Evolutionary conservation across 768 basidiomycete genomes (phyloP), one percentile per base, ranked within the genome.

Genomic region (Rhodotorula kratochvilovae): DNA sequence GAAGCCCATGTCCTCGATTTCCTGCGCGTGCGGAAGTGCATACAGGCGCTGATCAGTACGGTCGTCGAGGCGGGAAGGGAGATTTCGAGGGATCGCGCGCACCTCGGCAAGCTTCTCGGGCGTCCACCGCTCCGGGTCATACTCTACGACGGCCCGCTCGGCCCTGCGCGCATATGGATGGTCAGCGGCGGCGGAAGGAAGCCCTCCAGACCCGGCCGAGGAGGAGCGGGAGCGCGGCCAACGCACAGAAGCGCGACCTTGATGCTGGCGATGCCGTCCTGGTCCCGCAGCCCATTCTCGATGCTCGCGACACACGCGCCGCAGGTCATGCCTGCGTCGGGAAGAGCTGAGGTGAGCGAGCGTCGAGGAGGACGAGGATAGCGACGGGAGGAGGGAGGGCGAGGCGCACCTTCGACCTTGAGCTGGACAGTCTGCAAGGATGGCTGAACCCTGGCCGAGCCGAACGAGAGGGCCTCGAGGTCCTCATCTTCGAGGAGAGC

Each of bases 1-100:
- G 78, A 96, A 96, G 16, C 92, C 92, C 66, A 93, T 88, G 81
- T 94, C 92, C 6, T 88, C 89, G 69, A 95, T 91, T 85, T 93
- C 92, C 90, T 93, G 80, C 46, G 53, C 42, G 13, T 54, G 51
- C 29, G 36, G 6, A 57, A 39, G 36, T 23, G 63, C 63, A 63
- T 56, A 46, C 43, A 64, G 21, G 12, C 33, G 46, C 35, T 60
- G 42, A 60, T 72, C 58, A 71, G 61, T 33, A 6, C 1, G 35
- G 19, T 25, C 48, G 2, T 2, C 23, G 23, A 23, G 48, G 25
- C 19, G n/a, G 46, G 58, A 29, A 61, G 77, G 13, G 73, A 35
- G 23, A 36, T n/a, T 39, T 21, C 17, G n/a, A 50, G 48, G n/a
- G 31, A 61, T 19, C n/a, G 43, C 25, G 82, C 88, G 68, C 74